These are phyloP conservation scores for Fusarium torulosum DNA, from an alignment of 2,329 filamentous ascomycete species.

Conservation along the genomic window DNA sequence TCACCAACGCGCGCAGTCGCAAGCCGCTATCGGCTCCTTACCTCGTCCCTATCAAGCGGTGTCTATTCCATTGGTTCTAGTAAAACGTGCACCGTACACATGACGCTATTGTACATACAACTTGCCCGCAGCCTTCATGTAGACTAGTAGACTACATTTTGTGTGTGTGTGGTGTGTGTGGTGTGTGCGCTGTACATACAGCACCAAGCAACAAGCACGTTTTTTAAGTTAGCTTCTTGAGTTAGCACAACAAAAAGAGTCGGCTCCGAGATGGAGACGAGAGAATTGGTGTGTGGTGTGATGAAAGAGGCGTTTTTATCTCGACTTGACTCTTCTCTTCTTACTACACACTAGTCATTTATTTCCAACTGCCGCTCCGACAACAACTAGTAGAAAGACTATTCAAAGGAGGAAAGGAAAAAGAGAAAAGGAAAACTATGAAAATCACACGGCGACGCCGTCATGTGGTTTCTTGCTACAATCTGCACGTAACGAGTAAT, in stretches of 20 bases:
- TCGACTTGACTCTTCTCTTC: constrained; percentile 1
- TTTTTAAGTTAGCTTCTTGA: neutral
- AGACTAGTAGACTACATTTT: neutral
- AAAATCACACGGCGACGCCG: no score
- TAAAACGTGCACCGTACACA: constrained; percentile 36
- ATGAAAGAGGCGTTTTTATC: constrained; percentile 18
- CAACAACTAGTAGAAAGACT: neutral
- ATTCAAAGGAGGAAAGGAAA: neutral
- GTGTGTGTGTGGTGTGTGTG: neutral
- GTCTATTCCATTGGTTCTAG: constrained; percentile 34
- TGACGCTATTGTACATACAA: constrained; percentile 47
- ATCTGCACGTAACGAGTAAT: constrained; percentile 38
- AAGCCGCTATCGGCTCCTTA: constrained; percentile 38
- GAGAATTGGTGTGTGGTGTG: constrained; percentile 23
- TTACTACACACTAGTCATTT: neutral
- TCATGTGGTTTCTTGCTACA: no score
- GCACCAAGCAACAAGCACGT: neutral
- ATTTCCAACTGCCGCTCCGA: constrained; percentile 25
- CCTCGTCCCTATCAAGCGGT: constrained; percentile 33
- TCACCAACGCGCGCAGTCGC: constrained; percentile 30
- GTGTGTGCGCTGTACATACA: constrained; percentile 17
- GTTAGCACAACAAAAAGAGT: constrained; percentile 5
- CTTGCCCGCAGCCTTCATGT: constrained; percentile 22
- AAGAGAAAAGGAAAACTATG: constrained; percentile 19
- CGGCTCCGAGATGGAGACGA: constrained; percentile 23